These are phyloP conservation scores for Brachypodium distachyon DNA, from an alignment of 202 grass and related monocot species.

Conservation along the genomic window DNA sequence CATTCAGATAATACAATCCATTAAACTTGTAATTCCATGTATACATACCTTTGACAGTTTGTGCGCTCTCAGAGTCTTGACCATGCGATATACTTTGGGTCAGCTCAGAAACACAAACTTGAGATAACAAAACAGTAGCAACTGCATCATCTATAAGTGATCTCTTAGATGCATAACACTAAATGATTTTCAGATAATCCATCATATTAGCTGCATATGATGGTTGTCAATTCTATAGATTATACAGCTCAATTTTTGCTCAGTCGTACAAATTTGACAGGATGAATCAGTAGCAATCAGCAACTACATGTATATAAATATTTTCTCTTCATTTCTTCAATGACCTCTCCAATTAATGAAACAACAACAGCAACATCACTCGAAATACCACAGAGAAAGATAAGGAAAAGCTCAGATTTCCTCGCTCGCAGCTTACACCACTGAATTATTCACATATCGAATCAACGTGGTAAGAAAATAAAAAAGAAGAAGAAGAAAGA, in stretches of 20 bases:
- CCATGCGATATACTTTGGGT: background rate
- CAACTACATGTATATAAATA: slow-evolving; percentile 21
- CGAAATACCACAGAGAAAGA: slow-evolving; percentile 23
- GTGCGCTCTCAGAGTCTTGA: background rate
- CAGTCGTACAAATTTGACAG: background rate
- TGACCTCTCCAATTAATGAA: slow-evolving; percentile 43
- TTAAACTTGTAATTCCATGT: background rate
- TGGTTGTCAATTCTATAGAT: background rate
- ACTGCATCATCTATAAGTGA: background rate
- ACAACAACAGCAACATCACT: slow-evolving; percentile 9
- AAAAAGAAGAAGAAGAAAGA: background rate
- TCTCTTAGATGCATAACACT: background rate
- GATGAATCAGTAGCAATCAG: background rate
- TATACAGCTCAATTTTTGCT: background rate
- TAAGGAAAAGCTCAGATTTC: slow-evolving; percentile 55
- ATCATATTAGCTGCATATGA: background rate
- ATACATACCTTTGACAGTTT: background rate
- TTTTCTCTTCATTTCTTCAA: slow-evolving; percentile 22
- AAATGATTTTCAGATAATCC: too few species aligned
- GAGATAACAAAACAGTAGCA: background rate
- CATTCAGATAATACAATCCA: background rate
- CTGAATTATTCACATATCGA: slow-evolving; percentile 67
- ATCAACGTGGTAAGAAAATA: slow-evolving; percentile 34
- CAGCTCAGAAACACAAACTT: background rate
- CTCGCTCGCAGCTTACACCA: slow-evolving; percentile 44